phyloP scores from a whole-genome alignment of 805 yeast species.

The Teunomyces stri region DNA sequence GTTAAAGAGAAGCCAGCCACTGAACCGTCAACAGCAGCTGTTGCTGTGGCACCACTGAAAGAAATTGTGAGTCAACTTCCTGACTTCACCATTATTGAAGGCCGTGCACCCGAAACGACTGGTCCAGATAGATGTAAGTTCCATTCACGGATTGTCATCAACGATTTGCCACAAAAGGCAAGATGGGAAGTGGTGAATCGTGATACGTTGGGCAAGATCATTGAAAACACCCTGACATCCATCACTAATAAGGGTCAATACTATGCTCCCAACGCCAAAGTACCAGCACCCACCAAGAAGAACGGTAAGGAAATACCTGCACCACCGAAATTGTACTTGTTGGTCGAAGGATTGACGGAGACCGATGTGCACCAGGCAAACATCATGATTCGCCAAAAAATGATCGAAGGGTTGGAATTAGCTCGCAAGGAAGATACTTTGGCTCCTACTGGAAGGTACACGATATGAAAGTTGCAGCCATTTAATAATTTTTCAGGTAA shows the following conservation, averaged over 20 bases:
- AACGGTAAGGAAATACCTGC: constrained; percentile 41
- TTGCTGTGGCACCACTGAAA: neutral
- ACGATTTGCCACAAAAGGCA: constrained; percentile 79
- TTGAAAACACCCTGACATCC: constrained; percentile 70
- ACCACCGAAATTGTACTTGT: constrained; percentile 72
- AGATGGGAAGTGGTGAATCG: constrained; percentile 76
- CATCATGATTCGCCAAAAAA: constrained; percentile 50
- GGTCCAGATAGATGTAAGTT: constrained; percentile 55
- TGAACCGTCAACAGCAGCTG: neutral
- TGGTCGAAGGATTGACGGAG: constrained; percentile 73
- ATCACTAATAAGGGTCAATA: constrained; percentile 80
- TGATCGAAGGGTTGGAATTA: constrained; percentile 54
- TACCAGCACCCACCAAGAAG: constrained; percentile 55
- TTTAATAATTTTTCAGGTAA: neutral
- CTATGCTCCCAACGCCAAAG: constrained; percentile 40
- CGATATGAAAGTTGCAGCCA: constrained; percentile 25
- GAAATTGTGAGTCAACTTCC: constrained; percentile 22
- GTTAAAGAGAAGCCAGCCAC: neutral
- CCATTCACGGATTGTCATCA: constrained; percentile 71
- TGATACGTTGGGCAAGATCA: constrained; percentile 58
- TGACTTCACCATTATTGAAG: constrained; percentile 49
- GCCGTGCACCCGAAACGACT: constrained; percentile 50
- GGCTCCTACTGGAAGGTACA: constrained; percentile 49
- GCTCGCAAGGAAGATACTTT: constrained; percentile 45
- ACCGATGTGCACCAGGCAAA: constrained; percentile 59